Evolutionary conservation across 306 rosid species (phyloP), one percentile per base, ranked within the genome.

Genomic region (Malus asiatica): DNA sequence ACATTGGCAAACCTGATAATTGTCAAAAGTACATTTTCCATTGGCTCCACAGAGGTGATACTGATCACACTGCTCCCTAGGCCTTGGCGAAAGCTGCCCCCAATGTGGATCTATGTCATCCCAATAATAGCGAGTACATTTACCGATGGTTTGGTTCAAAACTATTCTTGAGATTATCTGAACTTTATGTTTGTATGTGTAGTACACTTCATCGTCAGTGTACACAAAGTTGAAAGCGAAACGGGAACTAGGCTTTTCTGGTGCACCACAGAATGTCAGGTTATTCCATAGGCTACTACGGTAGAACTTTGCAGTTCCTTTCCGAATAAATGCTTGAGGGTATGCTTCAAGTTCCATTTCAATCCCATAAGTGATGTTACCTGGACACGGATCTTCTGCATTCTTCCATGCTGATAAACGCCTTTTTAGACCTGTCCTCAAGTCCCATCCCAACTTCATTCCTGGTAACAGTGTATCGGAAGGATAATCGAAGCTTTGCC

Each of bases 401-500:
- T 57, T 84, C 63, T 73, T 87, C 93, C 91, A 87, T 11, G 88
- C 76, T 1, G 84, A 57, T 23, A 85, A 16, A 4, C 59, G 38
- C 59, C 90, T 22, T 9, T 88, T 74, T 1, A 80, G 72, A 60
- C 86, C 79, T 0, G 77, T 87, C 66, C 73, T 79, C 4, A 81
- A 78, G 77, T 88, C 79, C 90, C 89, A 87, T 19, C 93, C 93
- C 16, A 87, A 5, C 74, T 87, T 90, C 93, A 87, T 87, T 32
- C 78, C 87, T 3, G 90, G 91, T 27, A 89, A 65, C 25, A 87
- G 51, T 40, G 93, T 84, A 58, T 89, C 90, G 58, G 79, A 70
- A 25, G 93, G 96, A 70, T 91, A 81, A 52, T 91, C 93, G 58
- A 87, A 88, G 79, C 93, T 85, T 57, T 90, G 89, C 96, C 93